These are phyloP conservation scores for Cocos nucifera DNA, from an alignment of 176 grass and related monocot species.

Conservation along the genomic window DNA sequence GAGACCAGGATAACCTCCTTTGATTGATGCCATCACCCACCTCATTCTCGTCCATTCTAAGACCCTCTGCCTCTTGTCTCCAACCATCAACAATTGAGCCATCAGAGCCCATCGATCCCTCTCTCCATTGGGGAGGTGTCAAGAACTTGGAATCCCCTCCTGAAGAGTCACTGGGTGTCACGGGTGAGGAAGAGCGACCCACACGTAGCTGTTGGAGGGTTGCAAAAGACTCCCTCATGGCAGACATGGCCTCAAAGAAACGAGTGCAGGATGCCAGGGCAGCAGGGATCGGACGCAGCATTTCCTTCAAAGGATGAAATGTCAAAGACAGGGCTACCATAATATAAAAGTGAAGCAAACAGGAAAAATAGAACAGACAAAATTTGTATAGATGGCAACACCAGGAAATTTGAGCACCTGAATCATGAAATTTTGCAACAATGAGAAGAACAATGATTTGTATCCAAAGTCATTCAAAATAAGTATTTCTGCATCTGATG, in stretches of 20 bases:
- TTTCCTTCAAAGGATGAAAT: conserved; percentile 55
- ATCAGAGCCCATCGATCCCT: conserved; percentile 5
- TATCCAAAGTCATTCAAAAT: too few relatives aligned
- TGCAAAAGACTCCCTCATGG: conserved; percentile 92
- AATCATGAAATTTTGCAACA: too few relatives aligned
- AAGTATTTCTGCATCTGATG: too few relatives aligned
- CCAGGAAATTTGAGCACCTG: too few relatives aligned
- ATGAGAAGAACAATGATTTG: too few relatives aligned
- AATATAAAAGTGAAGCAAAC: too few relatives aligned
- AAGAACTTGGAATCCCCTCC: conserved; percentile 48
- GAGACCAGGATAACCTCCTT: conserved; percentile 64
- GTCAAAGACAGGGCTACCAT: too few relatives aligned
- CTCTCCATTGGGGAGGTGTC: conserved; percentile 46
- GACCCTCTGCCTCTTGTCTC: conserved; percentile 33
- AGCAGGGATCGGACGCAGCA: conserved; percentile 84
- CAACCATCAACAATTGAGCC: conserved; percentile 31
- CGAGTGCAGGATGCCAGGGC: conserved; percentile 93
- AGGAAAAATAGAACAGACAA: too few relatives aligned
- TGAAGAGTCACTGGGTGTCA: conserved; percentile 33
- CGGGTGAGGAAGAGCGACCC: conserved; percentile 33
- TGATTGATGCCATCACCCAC: conserved; percentile 29
- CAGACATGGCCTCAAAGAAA: conserved; percentile 98
- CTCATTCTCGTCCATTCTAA: conserved; percentile 24
- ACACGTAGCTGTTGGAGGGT: conserved; percentile 76
- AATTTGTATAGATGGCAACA: too few relatives aligned